Evolutionary conservation across 805 yeast genomes (phyloP).

Genomic region (Metschnikowia kunwiensis): DNA sequence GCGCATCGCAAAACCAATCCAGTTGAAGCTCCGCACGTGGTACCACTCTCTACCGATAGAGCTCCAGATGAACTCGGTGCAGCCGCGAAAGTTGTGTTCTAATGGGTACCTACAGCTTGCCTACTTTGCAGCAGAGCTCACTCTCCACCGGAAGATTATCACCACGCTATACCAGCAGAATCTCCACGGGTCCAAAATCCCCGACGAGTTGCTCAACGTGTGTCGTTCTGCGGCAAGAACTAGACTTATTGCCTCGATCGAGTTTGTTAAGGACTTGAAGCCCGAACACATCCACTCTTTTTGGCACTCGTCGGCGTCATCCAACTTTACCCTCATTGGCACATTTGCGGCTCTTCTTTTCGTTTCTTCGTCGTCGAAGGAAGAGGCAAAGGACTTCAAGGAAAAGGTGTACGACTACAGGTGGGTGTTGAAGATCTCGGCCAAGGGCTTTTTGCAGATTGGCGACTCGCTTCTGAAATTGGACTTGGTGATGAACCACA

Average conservation of each 20-base stretch:
- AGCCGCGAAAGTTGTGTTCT: slow-evolving; percentile 62
- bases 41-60: slow-evolving; percentile 66
- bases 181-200: slow-evolving; percentile 31
- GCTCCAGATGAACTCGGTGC: slow-evolving; percentile 59
- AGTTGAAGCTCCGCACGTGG: slow-evolving; percentile 69
- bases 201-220: slow-evolving; percentile 44
- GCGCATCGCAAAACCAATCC: slow-evolving; percentile 77
- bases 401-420: slow-evolving; percentile 73
- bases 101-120: slow-evolving; percentile 79
- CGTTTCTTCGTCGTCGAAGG: slow-evolving; percentile 57
- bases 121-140: slow-evolving; percentile 86
- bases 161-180: slow-evolving; percentile 45
- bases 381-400: slow-evolving; percentile 62
- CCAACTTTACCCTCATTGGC: slow-evolving; percentile 79
- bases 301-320: slow-evolving; percentile 83
- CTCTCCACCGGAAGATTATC: slow-evolving; percentile 75
- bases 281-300: slow-evolving; percentile 84
- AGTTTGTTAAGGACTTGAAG: slow-evolving; percentile 68
- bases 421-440: slow-evolving; percentile 68
- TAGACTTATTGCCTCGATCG: slow-evolving; percentile 76
- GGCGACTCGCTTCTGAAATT: slow-evolving; percentile 69
- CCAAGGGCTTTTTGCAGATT: slow-evolving; percentile 76
- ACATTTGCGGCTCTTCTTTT: slow-evolving; percentile 81
- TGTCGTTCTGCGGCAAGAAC: slow-evolving; percentile 86
- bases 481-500: slow-evolving; percentile 67